Percentiles rank a stretch among this genome's conserved stretches.
phyloP scores from a whole-genome alignment of 2,329 filamentous ascomycete genomes.

The Epicoccum sorghinum region DNA sequence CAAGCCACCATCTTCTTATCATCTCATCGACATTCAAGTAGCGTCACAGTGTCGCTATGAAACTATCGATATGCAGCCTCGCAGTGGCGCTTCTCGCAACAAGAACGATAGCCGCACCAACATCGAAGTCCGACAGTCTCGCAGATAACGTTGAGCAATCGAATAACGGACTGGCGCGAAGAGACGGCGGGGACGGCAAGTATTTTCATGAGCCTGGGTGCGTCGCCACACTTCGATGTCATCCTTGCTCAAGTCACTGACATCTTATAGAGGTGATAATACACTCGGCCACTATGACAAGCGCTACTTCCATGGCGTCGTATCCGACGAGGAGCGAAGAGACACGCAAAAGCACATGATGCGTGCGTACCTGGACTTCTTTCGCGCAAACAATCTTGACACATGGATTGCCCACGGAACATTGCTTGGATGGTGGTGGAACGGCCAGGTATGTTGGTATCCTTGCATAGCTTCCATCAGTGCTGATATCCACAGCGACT shows the following conservation, averaged over 20 bases:
- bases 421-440: slow-evolving; percentile 90
- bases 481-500: slow-evolving; percentile 61
- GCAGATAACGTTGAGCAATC: neutral
- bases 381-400: slow-evolving; percentile 69
- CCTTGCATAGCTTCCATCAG: neutral
- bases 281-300: slow-evolving; percentile 75
- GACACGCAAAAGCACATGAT: slow-evolving; percentile 72
- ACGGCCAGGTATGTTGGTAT: slow-evolving; percentile 58
- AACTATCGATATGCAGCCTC: slow-evolving; percentile 30
- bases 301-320: slow-evolving; percentile 69
- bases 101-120: slow-evolving; percentile 30
- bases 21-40: slow-evolving; percentile 8
- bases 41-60: slow-evolving; percentile 26
- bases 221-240: slow-evolving; percentile 12
- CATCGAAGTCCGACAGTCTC: slow-evolving; percentile 1
- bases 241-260: slow-evolving; percentile 17
- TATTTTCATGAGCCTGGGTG: slow-evolving; percentile 50
- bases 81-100: slow-evolving; percentile 27
- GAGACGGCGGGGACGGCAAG: slow-evolving; percentile 33
- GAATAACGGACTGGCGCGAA: slow-evolving; percentile 4
- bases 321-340: slow-evolving; percentile 71
- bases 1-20: slow-evolving; percentile 6
- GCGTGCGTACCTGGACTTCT: slow-evolving; percentile 73
- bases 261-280: slow-evolving; percentile 48
- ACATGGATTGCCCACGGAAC: slow-evolving; percentile 90